Evolutionary conservation across 768 basidiomycete genomes (phyloP).

Genomic region (Tubosaeta sp.): DNA sequence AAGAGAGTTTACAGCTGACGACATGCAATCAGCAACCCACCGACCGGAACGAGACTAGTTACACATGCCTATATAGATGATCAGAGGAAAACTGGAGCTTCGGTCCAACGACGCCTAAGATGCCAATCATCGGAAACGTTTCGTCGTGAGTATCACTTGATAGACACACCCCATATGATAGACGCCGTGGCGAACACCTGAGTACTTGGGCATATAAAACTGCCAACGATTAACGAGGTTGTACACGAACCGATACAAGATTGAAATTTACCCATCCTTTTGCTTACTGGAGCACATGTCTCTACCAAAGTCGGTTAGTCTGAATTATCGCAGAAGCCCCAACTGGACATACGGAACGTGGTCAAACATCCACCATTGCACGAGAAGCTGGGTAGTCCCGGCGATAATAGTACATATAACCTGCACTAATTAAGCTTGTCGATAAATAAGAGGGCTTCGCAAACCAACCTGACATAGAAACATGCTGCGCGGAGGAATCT

Average conservation of each 20-base stretch:
- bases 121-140: slow-evolving; percentile 13
- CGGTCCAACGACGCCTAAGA: slow-evolving; percentile 66
- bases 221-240: slow-evolving; percentile 3
- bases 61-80: slow-evolving; percentile 55
- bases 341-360: slow-evolving; percentile 45
- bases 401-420: slow-evolving; percentile 63
- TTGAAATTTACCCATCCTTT: slow-evolving; percentile 29
- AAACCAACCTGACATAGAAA: slow-evolving; percentile 58
- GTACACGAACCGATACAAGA: background rate
- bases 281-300: slow-evolving; percentile 46
- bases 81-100: slow-evolving; percentile 49
- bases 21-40: slow-evolving; percentile 12
- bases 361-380: slow-evolving; percentile 70
- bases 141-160: background rate
- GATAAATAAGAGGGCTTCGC: background rate
- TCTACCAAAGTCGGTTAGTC: slow-evolving; percentile 22
- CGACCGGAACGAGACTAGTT: background rate
- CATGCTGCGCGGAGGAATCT: slow-evolving; percentile 66
- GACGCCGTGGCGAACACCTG: slow-evolving; percentile 56
- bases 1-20: slow-evolving; percentile 14
- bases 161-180: slow-evolving; percentile 40
- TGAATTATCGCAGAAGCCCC: background rate
- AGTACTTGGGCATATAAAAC: slow-evolving; percentile 49
- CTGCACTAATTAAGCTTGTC: slow-evolving; percentile 23
- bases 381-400: slow-evolving; percentile 69